A percentile compares a stretch with the other conserved stretches of the same genome.
These are phyloP conservation scores for Claviceps pazoutovae DNA, from an alignment of 2,329 filamentous ascomycete species.

Conservation along the genomic window DNA sequence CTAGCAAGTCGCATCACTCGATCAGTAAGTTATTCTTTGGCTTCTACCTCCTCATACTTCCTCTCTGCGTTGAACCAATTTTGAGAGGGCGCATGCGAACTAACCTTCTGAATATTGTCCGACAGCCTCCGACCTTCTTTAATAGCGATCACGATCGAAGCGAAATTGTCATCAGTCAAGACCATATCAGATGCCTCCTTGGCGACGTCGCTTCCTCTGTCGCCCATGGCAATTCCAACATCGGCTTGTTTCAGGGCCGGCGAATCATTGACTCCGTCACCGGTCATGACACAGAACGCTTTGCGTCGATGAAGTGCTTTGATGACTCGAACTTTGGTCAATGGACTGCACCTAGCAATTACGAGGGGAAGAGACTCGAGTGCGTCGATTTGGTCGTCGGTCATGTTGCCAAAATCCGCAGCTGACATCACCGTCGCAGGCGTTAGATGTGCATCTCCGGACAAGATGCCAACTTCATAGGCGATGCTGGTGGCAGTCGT, in stretches of 20 bases:
- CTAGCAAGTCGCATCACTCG: slow-evolving; percentile 16
- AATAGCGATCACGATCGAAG: slow-evolving; percentile 61
- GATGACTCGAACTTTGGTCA: slow-evolving; percentile 64
- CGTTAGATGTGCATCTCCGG: slow-evolving; percentile 19
- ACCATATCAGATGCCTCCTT: slow-evolving; percentile 82
- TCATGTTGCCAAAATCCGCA: slow-evolving; percentile 47
- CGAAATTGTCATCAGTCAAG: slow-evolving; percentile 78
- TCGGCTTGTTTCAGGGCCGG: slow-evolving; percentile 60
- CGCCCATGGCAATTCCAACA: slow-evolving; percentile 64
- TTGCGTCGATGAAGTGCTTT: slow-evolving; percentile 57
- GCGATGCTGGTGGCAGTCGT: slow-evolving; percentile 54
- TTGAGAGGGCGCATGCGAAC: not conserved
- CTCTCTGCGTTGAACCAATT: not conserved
- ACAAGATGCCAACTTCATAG: slow-evolving; percentile 48
- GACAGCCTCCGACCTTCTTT: slow-evolving; percentile 56
- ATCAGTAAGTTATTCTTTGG: too few species aligned
- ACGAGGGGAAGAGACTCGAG: slow-evolving; percentile 50
- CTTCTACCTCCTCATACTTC: not conserved
- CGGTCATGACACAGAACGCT: slow-evolving; percentile 60
- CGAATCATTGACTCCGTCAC: slow-evolving; percentile 63
- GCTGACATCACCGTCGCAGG: slow-evolving; percentile 44
- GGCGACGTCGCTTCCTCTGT: slow-evolving; percentile 57
- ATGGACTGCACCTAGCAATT: slow-evolving; percentile 53
- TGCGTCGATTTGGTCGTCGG: slow-evolving; percentile 47
- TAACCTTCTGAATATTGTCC: slow-evolving; percentile 61